Evolutionary conservation across 2,329 filamentous ascomycete genomes (phyloP).

Genomic region (Aspergillus awamori): DNA sequence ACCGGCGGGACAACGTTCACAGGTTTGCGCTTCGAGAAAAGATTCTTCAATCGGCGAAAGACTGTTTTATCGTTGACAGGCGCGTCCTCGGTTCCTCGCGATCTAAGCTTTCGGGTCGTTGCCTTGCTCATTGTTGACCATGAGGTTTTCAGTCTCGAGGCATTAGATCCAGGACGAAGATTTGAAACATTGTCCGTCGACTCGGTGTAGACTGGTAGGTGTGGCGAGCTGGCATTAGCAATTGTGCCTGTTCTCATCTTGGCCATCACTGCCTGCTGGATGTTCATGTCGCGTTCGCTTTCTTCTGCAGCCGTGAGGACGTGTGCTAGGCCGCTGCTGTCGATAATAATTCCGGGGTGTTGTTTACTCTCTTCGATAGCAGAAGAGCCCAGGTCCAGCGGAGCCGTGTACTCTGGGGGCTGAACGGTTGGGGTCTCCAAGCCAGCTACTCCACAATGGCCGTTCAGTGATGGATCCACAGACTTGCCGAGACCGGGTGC

Average conservation of each 20-base stretch:
- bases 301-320: slow-evolving; percentile 26
- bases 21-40: slow-evolving; percentile 12
- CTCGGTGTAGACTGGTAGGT: not conserved
- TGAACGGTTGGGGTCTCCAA: not conserved
- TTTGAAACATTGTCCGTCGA: not conserved
- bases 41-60: slow-evolving; percentile 8
- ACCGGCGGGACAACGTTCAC: not conserved
- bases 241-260: slow-evolving; percentile 27
- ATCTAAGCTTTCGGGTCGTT: not conserved
- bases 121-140: slow-evolving; percentile 11
- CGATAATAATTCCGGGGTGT: slow-evolving; percentile 25
- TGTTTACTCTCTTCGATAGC: not conserved
- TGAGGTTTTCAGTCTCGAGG: slow-evolving; percentile 11
- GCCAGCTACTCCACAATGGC: not conserved
- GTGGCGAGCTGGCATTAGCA: not conserved
- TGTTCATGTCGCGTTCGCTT: slow-evolving; percentile 19
- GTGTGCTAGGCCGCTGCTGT: slow-evolving; percentile 24
- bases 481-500: slow-evolving; percentile 16
- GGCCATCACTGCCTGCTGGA: slow-evolving; percentile 30
- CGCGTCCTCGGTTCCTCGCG: not conserved
- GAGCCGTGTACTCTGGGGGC: not conserved
- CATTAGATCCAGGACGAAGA: not conserved
- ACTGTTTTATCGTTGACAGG: not conserved
- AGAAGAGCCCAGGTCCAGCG: slow-evolving; percentile 4
- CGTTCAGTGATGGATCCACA: slow-evolving; percentile 1